Base-by-base conservation (phyloP, 768 basidiomycete species). In the Myochromella boudieri region DNA sequence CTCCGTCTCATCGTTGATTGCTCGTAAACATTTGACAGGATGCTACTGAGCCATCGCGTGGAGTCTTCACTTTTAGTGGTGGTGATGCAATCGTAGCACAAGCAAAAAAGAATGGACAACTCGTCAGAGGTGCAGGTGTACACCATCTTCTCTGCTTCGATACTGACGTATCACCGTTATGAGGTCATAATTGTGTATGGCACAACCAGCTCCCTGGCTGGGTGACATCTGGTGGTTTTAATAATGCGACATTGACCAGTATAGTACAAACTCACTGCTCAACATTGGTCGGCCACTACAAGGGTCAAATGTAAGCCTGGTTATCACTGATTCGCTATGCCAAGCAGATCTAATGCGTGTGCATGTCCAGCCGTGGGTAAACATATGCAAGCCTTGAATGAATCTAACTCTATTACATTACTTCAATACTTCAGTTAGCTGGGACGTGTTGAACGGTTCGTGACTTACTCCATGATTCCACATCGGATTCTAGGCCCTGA, bases 191-290 rank as follows among this genome's bases (percentile, higher is more conserved):
- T 51, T 73, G 70, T 29, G 74, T 78, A 22, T 77, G 76, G 76
- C 63, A 80, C 59, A 76, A 65, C 44, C 78, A 82, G 56, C 68
- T 80, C 9, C 72, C 77, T 12, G 60, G 56, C 58, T 80, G 77
- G 77, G 75, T 80, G 2, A 61, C 71, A 1, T 53, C 63, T 34
- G 71, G 69, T 12, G 62, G 58, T 40, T 78, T 74, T 54, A 68
- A 70, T 47, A 70, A 70, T 17, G 62, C 63, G 1, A 70, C 70
- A 5, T 60, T 79, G 22, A 65, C 67, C 12, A 69, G 65, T 29
- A 74, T 80, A 47, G 63, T 82, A 33, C 59, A 71, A 49, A 74
- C 63, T 22, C 81, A 82, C 57, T 73, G 74, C 48, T 58, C 66
- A 29, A 77, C 75, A 4, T 60, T 78, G n/a, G 77, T 79, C 4